Percentiles rank a stretch among this genome's conserved stretches.
phyloP scores from a whole-genome alignment of 1,139 yeast species.

The Candida buenavistaensis region DNA sequence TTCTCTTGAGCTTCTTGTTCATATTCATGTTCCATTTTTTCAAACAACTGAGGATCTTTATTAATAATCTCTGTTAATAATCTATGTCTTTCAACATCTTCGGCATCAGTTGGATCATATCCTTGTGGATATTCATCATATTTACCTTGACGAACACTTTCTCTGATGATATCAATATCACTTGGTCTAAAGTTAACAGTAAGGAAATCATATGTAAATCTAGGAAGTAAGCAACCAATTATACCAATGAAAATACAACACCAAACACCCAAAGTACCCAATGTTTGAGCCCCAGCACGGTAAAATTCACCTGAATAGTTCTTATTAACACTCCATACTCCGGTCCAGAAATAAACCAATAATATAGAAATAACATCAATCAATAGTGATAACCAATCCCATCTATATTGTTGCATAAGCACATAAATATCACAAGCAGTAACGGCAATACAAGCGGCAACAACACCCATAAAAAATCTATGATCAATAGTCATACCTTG shows the following conservation, averaged over 20 bases:
- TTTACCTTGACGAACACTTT: conserved; percentile 44
- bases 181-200: conserved; percentile 47
- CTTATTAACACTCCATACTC: conserved; percentile 54
- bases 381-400: conserved; percentile 60
- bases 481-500: conserved; percentile 56
- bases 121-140: conserved; percentile 52
- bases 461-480: conserved; percentile 57
- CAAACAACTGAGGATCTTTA: conserved; percentile 36
- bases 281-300: conserved; percentile 54
- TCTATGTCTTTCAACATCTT: conserved; percentile 46
- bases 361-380: conserved; percentile 51
- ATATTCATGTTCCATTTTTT: conserved; percentile 30
- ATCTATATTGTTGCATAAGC: conserved; percentile 54
- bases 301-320: conserved; percentile 46
- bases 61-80: conserved; percentile 35
- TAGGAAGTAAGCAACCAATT: conserved; percentile 49
- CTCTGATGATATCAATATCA: conserved; percentile 58
- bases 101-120: conserved; percentile 59
- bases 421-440: conserved; percentile 55
- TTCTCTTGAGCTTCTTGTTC: conserved; percentile 14
- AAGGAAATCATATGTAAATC: conserved; percentile 51
- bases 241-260: conserved; percentile 49
- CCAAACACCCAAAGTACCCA: conserved; percentile 57
- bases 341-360: conserved; percentile 61
- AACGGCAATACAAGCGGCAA: conserved; percentile 49